Percentiles rank a stretch among this genome's conserved stretches.
Evolutionary conservation across 441 rosid genomes (phyloP).

Genomic region (Erodium trifolium): DNA sequence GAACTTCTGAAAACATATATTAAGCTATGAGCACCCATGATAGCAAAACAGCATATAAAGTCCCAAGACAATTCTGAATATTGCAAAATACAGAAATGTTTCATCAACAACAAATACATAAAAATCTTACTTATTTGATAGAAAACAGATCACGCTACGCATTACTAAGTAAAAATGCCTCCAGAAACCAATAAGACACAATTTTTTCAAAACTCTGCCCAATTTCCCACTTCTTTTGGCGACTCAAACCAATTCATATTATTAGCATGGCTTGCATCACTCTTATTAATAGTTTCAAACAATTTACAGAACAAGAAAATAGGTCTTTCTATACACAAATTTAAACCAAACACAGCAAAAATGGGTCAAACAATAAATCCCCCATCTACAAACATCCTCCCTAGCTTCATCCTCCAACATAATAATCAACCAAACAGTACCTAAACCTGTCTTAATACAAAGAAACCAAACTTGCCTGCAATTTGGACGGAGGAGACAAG

Average conservation of each 20-base stretch:
- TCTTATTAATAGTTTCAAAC: neutral
- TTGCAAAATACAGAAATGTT: slow-evolving; percentile 2
- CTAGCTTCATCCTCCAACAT: neutral
- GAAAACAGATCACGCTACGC: neutral
- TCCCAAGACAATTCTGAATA: neutral
- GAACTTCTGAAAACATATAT: neutral
- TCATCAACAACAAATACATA: neutral
- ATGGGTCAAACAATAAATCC: neutral
- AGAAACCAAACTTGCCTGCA: neutral
- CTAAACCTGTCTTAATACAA: neutral
- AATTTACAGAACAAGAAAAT: neutral
- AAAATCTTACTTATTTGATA: neutral
- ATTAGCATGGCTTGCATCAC: neutral
- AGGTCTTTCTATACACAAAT: neutral
- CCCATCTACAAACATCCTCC: neutral
- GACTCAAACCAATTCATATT: neutral
- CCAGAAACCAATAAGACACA: neutral
- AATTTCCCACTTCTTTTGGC: slow-evolving; percentile 3
- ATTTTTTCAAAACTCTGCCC: neutral
- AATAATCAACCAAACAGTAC: neutral
- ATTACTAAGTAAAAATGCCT: neutral
- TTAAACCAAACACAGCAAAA: neutral
- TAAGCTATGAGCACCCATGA: neutral
- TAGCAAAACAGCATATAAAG: neutral
- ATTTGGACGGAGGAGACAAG: neutral